Evolutionary conservation across 306 rosid species (phyloP).

Genomic region (Argentina anserina): DNA sequence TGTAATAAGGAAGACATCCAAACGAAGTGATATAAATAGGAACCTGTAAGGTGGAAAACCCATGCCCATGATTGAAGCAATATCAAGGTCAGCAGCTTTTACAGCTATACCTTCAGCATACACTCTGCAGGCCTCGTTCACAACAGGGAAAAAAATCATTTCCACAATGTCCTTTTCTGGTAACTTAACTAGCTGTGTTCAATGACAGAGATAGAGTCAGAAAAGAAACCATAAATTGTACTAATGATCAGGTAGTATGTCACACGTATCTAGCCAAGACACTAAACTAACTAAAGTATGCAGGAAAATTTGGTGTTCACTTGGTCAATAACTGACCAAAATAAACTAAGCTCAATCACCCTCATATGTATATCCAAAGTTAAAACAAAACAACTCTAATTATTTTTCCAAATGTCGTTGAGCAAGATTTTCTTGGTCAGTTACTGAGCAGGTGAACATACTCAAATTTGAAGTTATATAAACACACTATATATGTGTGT

Average conservation of each 20-base stretch:
- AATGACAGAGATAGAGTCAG: conserved; percentile 16
- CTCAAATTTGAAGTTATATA: too few relatives aligned
- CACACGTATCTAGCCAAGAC: not conserved
- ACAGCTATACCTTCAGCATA: conserved; percentile 91
- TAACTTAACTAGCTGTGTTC: conserved; percentile 63
- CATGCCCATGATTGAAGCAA: conserved; percentile 86
- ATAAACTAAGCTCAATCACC: too few relatives aligned
- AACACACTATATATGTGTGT: not conserved
- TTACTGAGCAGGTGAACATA: too few relatives aligned
- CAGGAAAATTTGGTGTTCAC: too few relatives aligned
- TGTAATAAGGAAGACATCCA: conserved; percentile 1
- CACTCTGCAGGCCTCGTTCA: conserved; percentile 94
- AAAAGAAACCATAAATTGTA: not conserved
- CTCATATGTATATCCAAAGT: too few relatives aligned
- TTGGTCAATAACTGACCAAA: too few relatives aligned
- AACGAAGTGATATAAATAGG: conserved; percentile 9
- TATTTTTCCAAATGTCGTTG: too few relatives aligned
- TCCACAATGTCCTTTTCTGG: conserved; percentile 79
- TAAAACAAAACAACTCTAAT: too few relatives aligned
- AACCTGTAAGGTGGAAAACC: conserved; percentile 98
- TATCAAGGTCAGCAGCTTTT: conserved; percentile 88
- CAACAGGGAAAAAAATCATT: conserved; percentile 93
- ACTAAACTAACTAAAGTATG: not conserved
- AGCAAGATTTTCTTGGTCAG: too few relatives aligned
- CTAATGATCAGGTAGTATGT: not conserved